Evolutionary conservation across 148 eudicot species (phyloP).

Genomic region (Vaccinium darrowii): DNA sequence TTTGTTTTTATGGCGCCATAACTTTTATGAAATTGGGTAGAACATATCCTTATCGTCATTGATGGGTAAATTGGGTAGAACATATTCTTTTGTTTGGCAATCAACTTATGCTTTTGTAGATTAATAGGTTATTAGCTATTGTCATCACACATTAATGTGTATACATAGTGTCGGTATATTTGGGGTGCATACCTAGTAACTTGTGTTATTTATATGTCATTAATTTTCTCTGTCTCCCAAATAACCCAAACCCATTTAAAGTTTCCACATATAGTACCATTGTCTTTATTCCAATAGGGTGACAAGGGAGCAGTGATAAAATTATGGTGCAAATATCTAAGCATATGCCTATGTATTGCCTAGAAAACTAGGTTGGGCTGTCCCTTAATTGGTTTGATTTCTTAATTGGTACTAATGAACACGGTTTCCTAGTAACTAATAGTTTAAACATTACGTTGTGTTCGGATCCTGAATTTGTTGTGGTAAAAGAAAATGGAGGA

Average conservation of each 20-base stretch:
- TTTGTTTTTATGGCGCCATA: background rate
- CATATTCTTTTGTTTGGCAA: background rate
- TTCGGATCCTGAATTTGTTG: background rate
- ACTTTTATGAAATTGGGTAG: too few relatives aligned
- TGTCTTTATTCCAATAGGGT: background rate
- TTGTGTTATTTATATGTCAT: background rate
- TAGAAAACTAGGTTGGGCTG: background rate
- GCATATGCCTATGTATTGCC: background rate
- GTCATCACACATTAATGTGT: background rate
- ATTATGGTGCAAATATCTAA: background rate
- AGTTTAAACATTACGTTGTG: background rate
- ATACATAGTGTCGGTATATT: conserved; percentile 1
- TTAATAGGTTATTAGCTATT: background rate
- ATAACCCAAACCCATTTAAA: background rate
- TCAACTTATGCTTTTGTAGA: background rate
- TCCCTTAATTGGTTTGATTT: background rate
- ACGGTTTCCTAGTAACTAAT: background rate
- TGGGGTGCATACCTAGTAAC: background rate
- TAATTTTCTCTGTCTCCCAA: conserved; percentile 6
- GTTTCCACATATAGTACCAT: background rate
- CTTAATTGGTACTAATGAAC: background rate
- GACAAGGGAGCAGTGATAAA: conserved; percentile 7
- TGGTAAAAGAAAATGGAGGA: background rate
- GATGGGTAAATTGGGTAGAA: background rate
- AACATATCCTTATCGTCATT: background rate